Conservation (phyloP, 2,329 filamentous ascomycete genomes). For the Cladosporium phlei region DNA sequence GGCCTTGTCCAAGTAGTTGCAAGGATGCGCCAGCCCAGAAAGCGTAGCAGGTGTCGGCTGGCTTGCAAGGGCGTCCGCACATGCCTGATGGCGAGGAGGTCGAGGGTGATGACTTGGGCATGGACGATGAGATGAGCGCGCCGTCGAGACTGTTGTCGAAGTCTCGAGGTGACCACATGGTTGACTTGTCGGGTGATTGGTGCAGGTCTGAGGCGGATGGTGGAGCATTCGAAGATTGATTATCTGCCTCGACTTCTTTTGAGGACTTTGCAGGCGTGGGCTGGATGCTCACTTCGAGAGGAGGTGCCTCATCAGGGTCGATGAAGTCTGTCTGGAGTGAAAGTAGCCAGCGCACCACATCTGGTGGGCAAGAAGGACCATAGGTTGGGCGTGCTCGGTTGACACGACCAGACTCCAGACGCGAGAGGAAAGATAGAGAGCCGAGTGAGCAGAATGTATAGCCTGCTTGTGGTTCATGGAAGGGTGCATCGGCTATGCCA, state of each 20-base stretch:
- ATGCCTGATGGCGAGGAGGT: slow-evolving; percentile 55
- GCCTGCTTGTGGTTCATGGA: slow-evolving; percentile 81
- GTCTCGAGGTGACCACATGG: slow-evolving; percentile 32
- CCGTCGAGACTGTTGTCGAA: slow-evolving; percentile 78
- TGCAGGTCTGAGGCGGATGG: slow-evolving; percentile 15
- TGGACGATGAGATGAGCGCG: slow-evolving; percentile 65
- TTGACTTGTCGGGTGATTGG: slow-evolving; percentile 25
- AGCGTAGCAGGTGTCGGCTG: slow-evolving; percentile 89
- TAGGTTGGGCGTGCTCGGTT: slow-evolving; percentile 15
- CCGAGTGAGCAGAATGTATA: slow-evolving; percentile 86
- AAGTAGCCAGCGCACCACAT: slow-evolving; percentile 44
- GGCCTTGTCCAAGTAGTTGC: slow-evolving; percentile 22
- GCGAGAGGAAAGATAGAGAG: slow-evolving; percentile 69
- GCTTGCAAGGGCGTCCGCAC: slow-evolving; percentile 87
- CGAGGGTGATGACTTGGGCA: background rate
- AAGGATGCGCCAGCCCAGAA: slow-evolving; percentile 79
- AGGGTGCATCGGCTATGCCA: slow-evolving; percentile 71
- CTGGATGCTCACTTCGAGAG: background rate
- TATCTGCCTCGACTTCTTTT: background rate
- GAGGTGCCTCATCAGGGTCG: slow-evolving; percentile 38
- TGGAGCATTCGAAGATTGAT: background rate
- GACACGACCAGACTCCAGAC: slow-evolving; percentile 39
- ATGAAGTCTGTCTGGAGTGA: slow-evolving; percentile 40
- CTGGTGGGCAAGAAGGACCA: slow-evolving; percentile 35
- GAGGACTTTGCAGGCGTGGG: background rate